Evolutionary conservation across 2,329 filamentous ascomycete species (phyloP), one percentile per base, ranked within the genome.

Genomic region (Penicillium italicum): DNA sequence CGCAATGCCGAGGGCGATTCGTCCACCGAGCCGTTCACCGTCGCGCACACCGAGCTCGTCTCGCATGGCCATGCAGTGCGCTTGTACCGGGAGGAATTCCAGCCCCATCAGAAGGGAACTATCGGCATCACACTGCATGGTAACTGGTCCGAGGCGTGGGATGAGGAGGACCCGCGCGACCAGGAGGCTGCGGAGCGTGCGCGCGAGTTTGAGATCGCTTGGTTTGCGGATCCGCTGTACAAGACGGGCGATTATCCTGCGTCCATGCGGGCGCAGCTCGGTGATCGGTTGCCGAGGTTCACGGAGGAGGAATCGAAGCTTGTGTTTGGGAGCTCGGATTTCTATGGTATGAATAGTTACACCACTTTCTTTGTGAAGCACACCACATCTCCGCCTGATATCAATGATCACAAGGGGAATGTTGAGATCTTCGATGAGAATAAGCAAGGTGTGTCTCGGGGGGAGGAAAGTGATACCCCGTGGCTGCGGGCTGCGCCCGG

Each of bases 331-430:
- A 89, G 85, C 67, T 91, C 91, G 69, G 89, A 92, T 77, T 93
- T 92, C 75, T 93, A 92, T 74, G 90, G 89, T 70, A 91, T 91
- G 88, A 92, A 93, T 78, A 87, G 89, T 76, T 93, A 93, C 78
- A 91, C 88, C 20, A 86, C 89, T 66, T 89, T 91, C 78, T 93
- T 89, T 75, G 83, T 92, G 75, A 85, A 85, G 74, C 86, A 91
- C 76, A 82, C 83, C 66, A 78, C 80, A 26, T 80, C 80, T 2
- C 75, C 79, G 0, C 53, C 66, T 9, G 66, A 69, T 50, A 53
- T 78, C 10, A 82, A 88, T 52, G 89, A 93, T 76, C 86, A 85
- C 73, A 77, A 84, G 37, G 89, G 90, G 45, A 87, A 93, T 74
- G 77, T 92, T 36, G 86, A 91, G 64, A 80, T 84, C 2, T 79